Percentiles rank a stretch among this genome's conserved stretches.
Evolutionary conservation across 2,329 filamentous ascomycete species (phyloP).

Genomic region (Clonostachys solani): DNA sequence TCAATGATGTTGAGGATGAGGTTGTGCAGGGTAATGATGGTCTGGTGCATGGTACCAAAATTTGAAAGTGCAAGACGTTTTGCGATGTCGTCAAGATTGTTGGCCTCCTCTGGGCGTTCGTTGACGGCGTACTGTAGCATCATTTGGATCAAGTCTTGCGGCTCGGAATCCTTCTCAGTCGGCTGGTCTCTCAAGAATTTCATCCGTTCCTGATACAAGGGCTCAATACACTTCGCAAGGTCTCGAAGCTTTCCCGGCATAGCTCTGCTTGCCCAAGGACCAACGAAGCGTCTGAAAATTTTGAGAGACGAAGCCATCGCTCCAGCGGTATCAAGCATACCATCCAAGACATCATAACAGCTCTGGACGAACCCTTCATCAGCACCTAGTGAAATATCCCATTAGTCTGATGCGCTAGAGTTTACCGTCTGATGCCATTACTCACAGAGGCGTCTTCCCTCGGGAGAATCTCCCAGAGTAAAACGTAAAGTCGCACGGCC

Average conservation of each 20-base stretch:
- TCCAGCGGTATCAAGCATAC: neutral
- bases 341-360: neutral
- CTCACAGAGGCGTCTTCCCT: too few species aligned
- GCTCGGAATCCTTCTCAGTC: neutral
- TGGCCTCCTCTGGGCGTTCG: slow-evolving; percentile 28
- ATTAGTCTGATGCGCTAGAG: too few species aligned
- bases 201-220: neutral
- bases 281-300: neutral
- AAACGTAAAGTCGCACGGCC: too few species aligned
- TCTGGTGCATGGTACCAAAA: slow-evolving; percentile 33
- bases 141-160: neutral
- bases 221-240: neutral
- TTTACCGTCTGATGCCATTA: too few species aligned
- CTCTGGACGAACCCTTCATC: neutral
- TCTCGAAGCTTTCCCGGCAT: neutral
- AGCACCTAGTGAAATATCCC: neutral
- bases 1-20: slow-evolving; percentile 29
- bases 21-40: slow-evolving; percentile 29
- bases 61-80: slow-evolving; percentile 22
- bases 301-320: neutral
- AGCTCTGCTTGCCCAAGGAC: neutral
- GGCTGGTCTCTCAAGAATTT: neutral
- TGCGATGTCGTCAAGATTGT: slow-evolving; percentile 17
- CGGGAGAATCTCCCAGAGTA: too few species aligned
- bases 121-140: slow-evolving; percentile 14